Evolutionary conservation across 169 alveolate genomes (phyloP), one percentile per base, ranked within the genome.

Genomic region (Toxoplasma gondii): DNA sequence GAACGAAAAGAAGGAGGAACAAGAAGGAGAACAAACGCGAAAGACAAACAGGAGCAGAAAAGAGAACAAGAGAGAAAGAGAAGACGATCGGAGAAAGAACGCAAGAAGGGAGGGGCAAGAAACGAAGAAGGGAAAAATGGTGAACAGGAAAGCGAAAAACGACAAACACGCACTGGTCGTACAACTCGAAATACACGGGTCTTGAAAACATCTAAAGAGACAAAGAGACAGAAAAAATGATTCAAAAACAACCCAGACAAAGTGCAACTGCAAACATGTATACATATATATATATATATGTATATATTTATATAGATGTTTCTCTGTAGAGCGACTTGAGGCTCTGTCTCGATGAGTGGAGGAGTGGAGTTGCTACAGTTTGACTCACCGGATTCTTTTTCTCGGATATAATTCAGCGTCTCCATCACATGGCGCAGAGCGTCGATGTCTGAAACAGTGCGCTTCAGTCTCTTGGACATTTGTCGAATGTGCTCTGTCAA

Each of bases 351-450:
- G 58, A 49, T 49, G 58, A 12, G 58, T 49, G n/a, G n/a, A n/a
- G n/a, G n/a, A n/a, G n/a, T n/a, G n/a, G n/a, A n/a, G n/a, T n/a
- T n/a, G n/a, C n/a, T 49, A 7, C 12, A 12, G 58, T 12, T 7
- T 7, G 4, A 49, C 91, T 7, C 54, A 93, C 94, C 94, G 27
- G 97, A 96, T 87, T 96, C 93, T 39, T 93, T 91, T 88, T 96
- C 96, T 93, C 98, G 96, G 88, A 98, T 97, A 90, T 98, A 98
- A 93, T 96, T 99, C 84, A 98, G 96, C 58, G 99, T 98, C 29
- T 96, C 97, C 98, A 98, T 98, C n/a, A 98, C 99, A 91, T 97
- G 96, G 78, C 98, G 98, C 90, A 98, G 94, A 84, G 98, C 98
- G 83, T 98, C 99, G 93, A 98, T 98, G 94, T 98, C 98, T 45